Evolutionary conservation across 2,329 filamentous ascomycete genomes (phyloP).

Genomic region (Lasiodiplodia hormozganensis): DNA sequence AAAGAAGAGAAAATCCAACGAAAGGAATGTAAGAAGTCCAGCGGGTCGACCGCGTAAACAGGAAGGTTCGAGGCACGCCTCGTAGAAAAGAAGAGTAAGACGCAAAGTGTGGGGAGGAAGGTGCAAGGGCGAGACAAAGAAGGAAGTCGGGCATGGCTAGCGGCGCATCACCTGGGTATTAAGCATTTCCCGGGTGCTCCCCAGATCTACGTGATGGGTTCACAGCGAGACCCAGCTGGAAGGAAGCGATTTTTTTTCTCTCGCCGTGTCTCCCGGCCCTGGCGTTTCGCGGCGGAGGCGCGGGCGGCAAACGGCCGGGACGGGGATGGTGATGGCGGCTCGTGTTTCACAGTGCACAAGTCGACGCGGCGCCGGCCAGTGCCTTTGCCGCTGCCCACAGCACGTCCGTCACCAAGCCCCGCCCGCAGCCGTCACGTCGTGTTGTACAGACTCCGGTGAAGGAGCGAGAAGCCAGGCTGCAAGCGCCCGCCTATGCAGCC

Average conservation of each 20-base stretch:
- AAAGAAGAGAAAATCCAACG: no score
- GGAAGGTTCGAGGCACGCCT: slow-evolving; percentile 7
- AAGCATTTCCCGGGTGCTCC: slow-evolving; percentile 3
- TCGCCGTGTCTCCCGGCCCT: not conserved
- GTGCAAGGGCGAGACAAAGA: slow-evolving; percentile 23
- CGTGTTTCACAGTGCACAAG: slow-evolving; percentile 14
- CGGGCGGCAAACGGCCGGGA: slow-evolving; percentile 8
- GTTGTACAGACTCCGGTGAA: not conserved
- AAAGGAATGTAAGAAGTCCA: not conserved
- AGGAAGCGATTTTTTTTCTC: not conserved
- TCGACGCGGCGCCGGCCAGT: not conserved
- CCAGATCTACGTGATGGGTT: not conserved
- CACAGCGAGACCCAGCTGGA: not conserved
- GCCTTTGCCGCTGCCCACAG: not conserved
- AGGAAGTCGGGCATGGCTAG: not conserved
- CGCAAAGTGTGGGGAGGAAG: not conserved
- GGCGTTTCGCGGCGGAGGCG: not conserved
- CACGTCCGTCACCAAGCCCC: slow-evolving; percentile 5
- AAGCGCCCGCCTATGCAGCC: slow-evolving; percentile 1
- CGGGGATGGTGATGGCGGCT: slow-evolving; percentile 17
- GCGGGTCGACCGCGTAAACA: slow-evolving; percentile 1
- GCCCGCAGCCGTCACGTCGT: not conserved
- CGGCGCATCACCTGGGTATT: slow-evolving; percentile 6
- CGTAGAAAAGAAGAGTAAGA: not conserved
- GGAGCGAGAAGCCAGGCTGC: not conserved